These are phyloP conservation scores for Dendrostoma leiphaemia DNA, from an alignment of 2,329 filamentous ascomycete genomes.

Conservation along the genomic window DNA sequence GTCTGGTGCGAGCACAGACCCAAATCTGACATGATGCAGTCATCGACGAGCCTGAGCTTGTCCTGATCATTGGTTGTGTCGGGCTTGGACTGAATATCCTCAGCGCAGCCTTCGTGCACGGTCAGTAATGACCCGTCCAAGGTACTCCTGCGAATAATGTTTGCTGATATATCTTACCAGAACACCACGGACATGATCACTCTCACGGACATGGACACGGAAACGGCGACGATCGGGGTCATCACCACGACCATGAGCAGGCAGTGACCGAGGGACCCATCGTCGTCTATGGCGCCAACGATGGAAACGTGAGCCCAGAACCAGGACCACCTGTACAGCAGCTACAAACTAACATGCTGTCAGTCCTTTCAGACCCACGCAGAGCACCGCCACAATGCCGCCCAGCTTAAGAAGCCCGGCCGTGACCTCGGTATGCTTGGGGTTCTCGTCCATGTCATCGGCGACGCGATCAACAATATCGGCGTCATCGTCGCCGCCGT, in stretches of 20 bases:
- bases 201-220: slow-evolving; percentile 27
- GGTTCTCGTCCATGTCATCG: slow-evolving; percentile 67
- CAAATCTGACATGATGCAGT: slow-evolving; percentile 37
- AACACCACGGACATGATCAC: slow-evolving; percentile 39
- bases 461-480: slow-evolving; percentile 74
- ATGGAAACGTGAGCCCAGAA: not conserved
- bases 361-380: slow-evolving; percentile 38
- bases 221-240: slow-evolving; percentile 18
- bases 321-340: not conserved
- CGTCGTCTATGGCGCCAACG: not conserved
- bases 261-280: slow-evolving; percentile 9
- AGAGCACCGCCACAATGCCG: slow-evolving; percentile 46
- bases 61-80: slow-evolving; percentile 67
- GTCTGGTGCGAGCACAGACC: no score
- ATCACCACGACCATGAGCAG: slow-evolving; percentile 23
- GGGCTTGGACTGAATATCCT: slow-evolving; percentile 68
- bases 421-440: slow-evolving; percentile 70
- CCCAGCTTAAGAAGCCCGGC: slow-evolving; percentile 32
- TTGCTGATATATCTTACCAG: slow-evolving; percentile 20
- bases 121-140: slow-evolving; percentile 32
- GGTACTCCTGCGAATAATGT: no score
- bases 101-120: slow-evolving; percentile 64
- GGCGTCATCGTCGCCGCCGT: slow-evolving; percentile 70
- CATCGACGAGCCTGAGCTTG: slow-evolving; percentile 62
- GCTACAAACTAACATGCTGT: not conserved